Conservation (phyloP, 495 filamentous ascomycete genomes). For the Polyplosphaeria fusca region DNA sequence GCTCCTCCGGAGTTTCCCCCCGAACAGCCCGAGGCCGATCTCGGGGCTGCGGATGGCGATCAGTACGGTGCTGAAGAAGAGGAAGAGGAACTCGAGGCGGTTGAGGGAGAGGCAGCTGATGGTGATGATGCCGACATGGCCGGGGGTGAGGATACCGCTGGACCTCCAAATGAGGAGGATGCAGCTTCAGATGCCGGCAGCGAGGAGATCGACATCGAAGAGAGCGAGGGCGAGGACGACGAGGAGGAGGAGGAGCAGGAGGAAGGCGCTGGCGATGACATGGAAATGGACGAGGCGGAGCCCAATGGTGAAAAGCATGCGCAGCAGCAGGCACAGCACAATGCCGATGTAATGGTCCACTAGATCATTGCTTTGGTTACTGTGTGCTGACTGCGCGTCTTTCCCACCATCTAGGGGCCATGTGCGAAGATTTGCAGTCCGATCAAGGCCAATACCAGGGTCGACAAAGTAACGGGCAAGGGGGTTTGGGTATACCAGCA, state of each 20-base stretch:
- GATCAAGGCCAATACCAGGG: neutral
- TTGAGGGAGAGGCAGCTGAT: constrained; percentile 42
- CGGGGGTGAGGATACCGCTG: constrained; percentile 57
- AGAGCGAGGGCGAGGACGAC: constrained; percentile 81
- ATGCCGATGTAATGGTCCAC: constrained; percentile 27
- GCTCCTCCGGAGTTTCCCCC: constrained; percentile 94
- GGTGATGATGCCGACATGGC: constrained; percentile 82
- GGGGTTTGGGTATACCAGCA: neutral
- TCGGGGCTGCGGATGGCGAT: constrained; percentile 72
- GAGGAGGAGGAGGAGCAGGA: constrained; percentile 69
- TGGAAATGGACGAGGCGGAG: constrained; percentile 68
- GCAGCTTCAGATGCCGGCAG: constrained; percentile 73
- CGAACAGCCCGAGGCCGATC: constrained; percentile 93
- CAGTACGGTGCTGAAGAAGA: constrained; percentile 86
- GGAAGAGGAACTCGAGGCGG: constrained; percentile 59
- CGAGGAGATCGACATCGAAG: constrained; percentile 93
- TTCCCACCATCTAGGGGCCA: neutral
- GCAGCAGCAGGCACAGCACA: constrained; percentile 2
- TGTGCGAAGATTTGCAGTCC: neutral
- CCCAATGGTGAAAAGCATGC: constrained; percentile 17
- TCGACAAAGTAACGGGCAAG: constrained; percentile 2
- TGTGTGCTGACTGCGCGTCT: neutral
- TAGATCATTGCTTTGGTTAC: constrained; percentile 1
- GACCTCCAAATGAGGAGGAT: constrained; percentile 65
- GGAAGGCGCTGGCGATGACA: constrained; percentile 69